phyloP scores from a whole-genome alignment of 371 early-diverging fungal species.

The Capillidium heterosporum region DNA sequence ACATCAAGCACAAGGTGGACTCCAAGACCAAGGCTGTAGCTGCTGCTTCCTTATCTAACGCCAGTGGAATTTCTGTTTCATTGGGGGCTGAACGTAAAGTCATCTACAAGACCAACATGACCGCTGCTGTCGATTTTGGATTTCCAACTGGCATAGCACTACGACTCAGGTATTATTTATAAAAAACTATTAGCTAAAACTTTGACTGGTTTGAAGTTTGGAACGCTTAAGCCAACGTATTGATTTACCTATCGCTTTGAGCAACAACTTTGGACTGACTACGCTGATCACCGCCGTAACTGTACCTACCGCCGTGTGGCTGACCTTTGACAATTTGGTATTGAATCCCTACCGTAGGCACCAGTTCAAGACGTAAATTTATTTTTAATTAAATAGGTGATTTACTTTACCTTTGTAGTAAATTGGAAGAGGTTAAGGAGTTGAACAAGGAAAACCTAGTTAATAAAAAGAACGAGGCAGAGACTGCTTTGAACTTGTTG shows the following conservation, averaged over 20 bases:
- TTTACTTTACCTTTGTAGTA: conserved; percentile 15
- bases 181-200: neutral
- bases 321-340: neutral
- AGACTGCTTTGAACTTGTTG: conserved; percentile 56
- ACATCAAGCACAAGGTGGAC: conserved; percentile 20
- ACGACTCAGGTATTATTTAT: conserved; percentile 32
- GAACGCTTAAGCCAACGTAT: conserved; percentile 70
- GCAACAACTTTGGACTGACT: neutral
- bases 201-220: conserved; percentile 21
- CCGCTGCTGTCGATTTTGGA: conserved; percentile 59
- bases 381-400: neutral
- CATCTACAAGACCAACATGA: conserved; percentile 41
- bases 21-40: conserved; percentile 15
- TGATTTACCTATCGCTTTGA: conserved; percentile 47
- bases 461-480: conserved; percentile 53
- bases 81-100: conserved; percentile 42
- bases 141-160: conserved; percentile 48
- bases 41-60: conserved; percentile 23
- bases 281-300: neutral
- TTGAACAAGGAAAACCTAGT: conserved; percentile 56
- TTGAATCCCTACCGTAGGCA: neutral
- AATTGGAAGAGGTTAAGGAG: conserved; percentile 48
- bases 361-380: neutral
- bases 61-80: conserved; percentile 25
- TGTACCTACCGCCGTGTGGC: neutral